Conservation (phyloP, 202 grass and related monocot genomes). For the Tripidium arundinaceum region DNA sequence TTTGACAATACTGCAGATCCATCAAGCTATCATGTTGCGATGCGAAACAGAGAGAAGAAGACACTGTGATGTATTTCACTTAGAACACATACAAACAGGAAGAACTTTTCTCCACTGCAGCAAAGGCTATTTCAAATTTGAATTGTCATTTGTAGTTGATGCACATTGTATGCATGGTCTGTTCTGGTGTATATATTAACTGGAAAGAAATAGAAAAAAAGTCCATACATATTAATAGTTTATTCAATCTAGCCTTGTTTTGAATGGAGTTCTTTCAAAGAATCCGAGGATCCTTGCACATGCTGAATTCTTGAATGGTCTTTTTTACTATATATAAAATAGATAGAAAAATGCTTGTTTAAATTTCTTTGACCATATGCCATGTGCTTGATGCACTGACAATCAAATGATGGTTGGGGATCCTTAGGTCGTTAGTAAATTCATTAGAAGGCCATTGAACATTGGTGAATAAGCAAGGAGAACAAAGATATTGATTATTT, state of each 20-base stretch:
- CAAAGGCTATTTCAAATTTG: not conserved
- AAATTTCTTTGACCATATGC: conserved; percentile 4
- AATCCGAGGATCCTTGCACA: conserved; percentile 5
- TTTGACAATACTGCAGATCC: not conserved
- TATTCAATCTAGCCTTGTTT: not conserved
- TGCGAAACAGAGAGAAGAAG: conserved; percentile 1
- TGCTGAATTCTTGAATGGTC: not conserved
- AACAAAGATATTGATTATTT: conserved; percentile 9
- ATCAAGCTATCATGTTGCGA: not conserved
- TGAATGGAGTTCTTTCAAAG: not conserved
- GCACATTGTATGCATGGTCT: not conserved
- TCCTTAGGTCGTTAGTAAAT: not conserved
- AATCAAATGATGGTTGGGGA: conserved; percentile 4
- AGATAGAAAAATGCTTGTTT: conserved; percentile 14
- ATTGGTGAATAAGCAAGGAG: conserved; percentile 16
- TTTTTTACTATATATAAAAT: not conserved
- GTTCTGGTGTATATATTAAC: not conserved
- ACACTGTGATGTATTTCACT: too few relatives aligned
- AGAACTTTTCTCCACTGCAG: not conserved
- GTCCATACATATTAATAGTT: not conserved
- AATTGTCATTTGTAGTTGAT: not conserved
- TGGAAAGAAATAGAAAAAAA: conserved; percentile 16
- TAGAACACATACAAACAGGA: not conserved
- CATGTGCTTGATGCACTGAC: conserved; percentile 12
- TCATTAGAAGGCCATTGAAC: not conserved